Evolutionary conservation across 1,284 basidiomycete species (phyloP), one percentile per base, ranked within the genome.

Genomic region (Pyrrhoderma noxium): DNA sequence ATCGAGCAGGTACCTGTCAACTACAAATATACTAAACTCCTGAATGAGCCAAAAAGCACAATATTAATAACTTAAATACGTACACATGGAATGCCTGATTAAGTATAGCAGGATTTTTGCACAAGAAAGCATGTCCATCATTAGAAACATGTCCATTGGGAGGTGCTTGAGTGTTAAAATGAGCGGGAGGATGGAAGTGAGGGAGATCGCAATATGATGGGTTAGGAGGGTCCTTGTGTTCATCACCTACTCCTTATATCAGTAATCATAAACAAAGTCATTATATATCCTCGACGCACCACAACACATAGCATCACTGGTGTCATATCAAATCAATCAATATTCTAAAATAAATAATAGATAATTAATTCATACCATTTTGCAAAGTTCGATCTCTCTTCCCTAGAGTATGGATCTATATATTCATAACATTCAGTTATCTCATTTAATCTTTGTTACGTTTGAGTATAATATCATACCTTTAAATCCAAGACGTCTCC

Each of bases 61-160:
- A 27, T 19, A 8, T 11, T 36, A 23, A 27, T 25, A 11, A 21
- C 23, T 2, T 11, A 8, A 21, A 14, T 4, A 68, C 77, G 13
- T 63, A 82, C 80, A 82, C 73, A 56, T 82, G 80, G 59, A 77
- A 81, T 0, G 77, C 67, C 56, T 77, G 75, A 37, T 75, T 75
- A 61, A 77, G 61, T 2, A 73, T 67, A 0, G 68, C 67, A 0
- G 81, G 81, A 61, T 81, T 80, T 48, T 67, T 70, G 62, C 81
- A 82, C 1, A 60, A 51, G 57, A 79, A 83, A 3, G 69, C 60
- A 57, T 79, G 76, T 0, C 78, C 77, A 47, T 82, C 79, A 21
- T 67, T 64, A 2, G 81, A 83, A 40, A 79, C 57, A 57, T 83
- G 75, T 1, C 79, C 70, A 0, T 62, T 58, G 0, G 58, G 53